Base-by-base conservation (phyloP, 495 filamentous ascomycete species). In the Neurospora discreta region DNA sequence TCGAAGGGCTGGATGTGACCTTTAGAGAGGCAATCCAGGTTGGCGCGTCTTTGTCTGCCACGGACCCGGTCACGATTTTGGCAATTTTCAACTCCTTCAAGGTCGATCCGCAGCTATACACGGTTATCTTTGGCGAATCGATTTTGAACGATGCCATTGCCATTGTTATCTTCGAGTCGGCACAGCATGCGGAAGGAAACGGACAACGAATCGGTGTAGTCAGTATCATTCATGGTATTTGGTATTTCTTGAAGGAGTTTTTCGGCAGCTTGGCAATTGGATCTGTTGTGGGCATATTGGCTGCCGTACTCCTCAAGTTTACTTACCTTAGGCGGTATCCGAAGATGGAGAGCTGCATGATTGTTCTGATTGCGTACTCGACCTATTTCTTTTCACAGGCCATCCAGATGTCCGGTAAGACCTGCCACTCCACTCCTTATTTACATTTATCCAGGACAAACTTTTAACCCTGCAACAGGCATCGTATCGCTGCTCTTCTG, bases 41-140 rank as follows among this genome's bases (percentile, higher is more conserved):
- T 23, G 95, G 95, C 69, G 95, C 95, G 26, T 98, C 95, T 0
- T 87, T 99, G 36, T 98, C 95, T 2, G 95, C 95, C 70, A 99
- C 95, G 0, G 95, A 99, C 77, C 95, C 95, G 0, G 94, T 99
- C 68, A 99, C 95, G 0, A 98, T 99, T 75, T 85, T 99, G 40
- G 95, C 95, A 69, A 99, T 99, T 71, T 99, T 99, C 89, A 99
- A 97, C 78, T 91, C 96, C 1, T 98, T 98, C 85, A 97, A 98
- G 81, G 95, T 99, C 69, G 95, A 99, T 79, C 95, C 95, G 11
- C 98, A 98, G 81, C 87, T 99, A 6, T 99, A 99, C 80, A 99
- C 95, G 8, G 87, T 98, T 75, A 98, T 99, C 72, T 99, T 99
- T 79, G 95, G 95, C 76, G 95, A 99, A 81, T 97, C 94, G 40